phyloP scores from a whole-genome alignment of 768 basidiomycete species.

The Phaeotremella fagi region DNA sequence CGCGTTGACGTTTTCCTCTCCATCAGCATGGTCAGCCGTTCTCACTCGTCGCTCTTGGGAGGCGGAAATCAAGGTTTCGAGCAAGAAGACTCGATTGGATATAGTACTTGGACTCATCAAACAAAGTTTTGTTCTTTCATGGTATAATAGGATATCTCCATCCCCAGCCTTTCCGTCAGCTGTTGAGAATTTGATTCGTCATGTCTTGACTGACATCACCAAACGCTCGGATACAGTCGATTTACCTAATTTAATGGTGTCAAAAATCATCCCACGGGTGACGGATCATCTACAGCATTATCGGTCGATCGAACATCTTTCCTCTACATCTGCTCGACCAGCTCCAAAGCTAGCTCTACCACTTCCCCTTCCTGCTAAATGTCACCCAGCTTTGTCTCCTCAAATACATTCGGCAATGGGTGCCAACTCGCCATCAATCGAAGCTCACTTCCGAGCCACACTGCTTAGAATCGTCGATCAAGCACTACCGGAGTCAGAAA shows the following conservation, averaged over 20 bases:
- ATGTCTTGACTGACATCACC: slow-evolving; percentile 59
- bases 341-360: slow-evolving; percentile 22
- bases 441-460: slow-evolving; percentile 69
- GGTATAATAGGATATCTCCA: slow-evolving; percentile 81
- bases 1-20: slow-evolving; percentile 80
- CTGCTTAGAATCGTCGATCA: slow-evolving; percentile 67
- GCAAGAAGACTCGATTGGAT: slow-evolving; percentile 65
- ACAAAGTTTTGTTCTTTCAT: slow-evolving; percentile 78
- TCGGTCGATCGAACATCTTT: slow-evolving; percentile 67
- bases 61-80: slow-evolving; percentile 61
- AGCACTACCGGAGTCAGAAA: slow-evolving; percentile 71
- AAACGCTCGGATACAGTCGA: slow-evolving; percentile 62
- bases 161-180: slow-evolving; percentile 85
- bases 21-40: slow-evolving; percentile 90
- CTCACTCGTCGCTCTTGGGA: slow-evolving; percentile 88
- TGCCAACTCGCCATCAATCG: slow-evolving; percentile 75
- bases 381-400: slow-evolving; percentile 25
- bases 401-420: slow-evolving; percentile 9
- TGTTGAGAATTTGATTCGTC: slow-evolving; percentile 69
- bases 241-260: slow-evolving; percentile 68
- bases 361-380: slow-evolving; percentile 24
- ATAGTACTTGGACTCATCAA: slow-evolving; percentile 75
- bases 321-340: slow-evolving; percentile 16
- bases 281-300: slow-evolving; percentile 86
- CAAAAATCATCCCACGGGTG: slow-evolving; percentile 78